A percentile compares a stretch with the other conserved stretches of the same genome.
Evolutionary conservation across 352 stramenopile genomes (phyloP).

Genomic region (Pilasporangium apinafurcum): DNA sequence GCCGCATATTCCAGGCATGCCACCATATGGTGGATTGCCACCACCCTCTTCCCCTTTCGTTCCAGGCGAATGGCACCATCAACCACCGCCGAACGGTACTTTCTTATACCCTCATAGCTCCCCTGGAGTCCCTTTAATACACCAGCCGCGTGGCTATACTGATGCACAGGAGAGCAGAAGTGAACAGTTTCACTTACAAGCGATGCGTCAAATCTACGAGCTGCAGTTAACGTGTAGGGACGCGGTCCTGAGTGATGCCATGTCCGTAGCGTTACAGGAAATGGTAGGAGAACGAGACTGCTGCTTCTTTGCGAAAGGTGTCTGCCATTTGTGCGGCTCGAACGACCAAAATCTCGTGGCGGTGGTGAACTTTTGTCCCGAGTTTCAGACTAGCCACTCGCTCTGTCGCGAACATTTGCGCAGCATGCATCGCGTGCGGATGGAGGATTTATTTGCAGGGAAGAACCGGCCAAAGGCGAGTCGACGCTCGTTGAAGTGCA

Average conservation of each 20-base stretch:
- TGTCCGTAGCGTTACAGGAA: slow-evolving; percentile 48
- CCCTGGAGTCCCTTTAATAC: too few species aligned
- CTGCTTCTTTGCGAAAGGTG: slow-evolving; percentile 66
- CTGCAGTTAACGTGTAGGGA: slow-evolving; percentile 33
- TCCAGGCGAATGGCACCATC: too few species aligned
- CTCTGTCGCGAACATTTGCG: slow-evolving; percentile 70
- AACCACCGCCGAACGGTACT: too few species aligned
- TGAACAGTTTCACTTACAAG: too few species aligned
- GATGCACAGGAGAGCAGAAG: too few species aligned
- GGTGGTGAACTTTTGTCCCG: slow-evolving; percentile 74
- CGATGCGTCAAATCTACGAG: slow-evolving; percentile 1
- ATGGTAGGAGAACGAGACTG: slow-evolving; percentile 51
- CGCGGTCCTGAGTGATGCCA: slow-evolving; percentile 25
- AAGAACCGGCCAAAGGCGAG: slow-evolving; percentile 62
- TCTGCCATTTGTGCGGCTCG: slow-evolving; percentile 60
- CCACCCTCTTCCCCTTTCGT: too few species aligned
- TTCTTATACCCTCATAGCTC: too few species aligned
- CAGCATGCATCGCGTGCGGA: slow-evolving; percentile 60
- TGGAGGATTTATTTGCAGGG: slow-evolving; percentile 68
- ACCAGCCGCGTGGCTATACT: too few species aligned
- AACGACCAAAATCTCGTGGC: slow-evolving; percentile 40
- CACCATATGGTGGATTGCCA: too few species aligned
- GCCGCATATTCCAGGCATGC: too few species aligned
- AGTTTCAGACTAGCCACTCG: slow-evolving; percentile 56
- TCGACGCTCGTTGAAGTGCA: slow-evolving; percentile 54